Conservation (phyloP, 164 flowering plant genomes). For the Platanus orientalis region DNA sequence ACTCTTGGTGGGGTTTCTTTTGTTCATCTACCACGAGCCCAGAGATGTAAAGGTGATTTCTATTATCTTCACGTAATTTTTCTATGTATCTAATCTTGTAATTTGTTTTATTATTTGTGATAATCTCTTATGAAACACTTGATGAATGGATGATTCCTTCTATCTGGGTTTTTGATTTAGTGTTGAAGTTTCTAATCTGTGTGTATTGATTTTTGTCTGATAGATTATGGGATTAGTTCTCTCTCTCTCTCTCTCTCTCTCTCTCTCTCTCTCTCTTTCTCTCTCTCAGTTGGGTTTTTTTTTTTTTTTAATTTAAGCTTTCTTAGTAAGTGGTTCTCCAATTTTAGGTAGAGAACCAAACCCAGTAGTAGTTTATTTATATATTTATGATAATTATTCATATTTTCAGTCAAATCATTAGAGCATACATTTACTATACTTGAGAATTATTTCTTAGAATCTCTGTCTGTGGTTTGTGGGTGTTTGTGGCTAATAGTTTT, state of each 20-base stretch:
- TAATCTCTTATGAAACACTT: neutral
- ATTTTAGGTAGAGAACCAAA: too few relatives aligned
- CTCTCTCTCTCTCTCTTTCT: too few relatives aligned
- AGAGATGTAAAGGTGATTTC: conserved; percentile 33
- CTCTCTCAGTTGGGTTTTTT: too few relatives aligned
- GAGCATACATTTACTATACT: too few relatives aligned
- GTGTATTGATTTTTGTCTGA: neutral
- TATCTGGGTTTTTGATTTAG: neutral
- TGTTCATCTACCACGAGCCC: conserved; percentile 40
- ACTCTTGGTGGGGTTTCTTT: conserved; percentile 40
- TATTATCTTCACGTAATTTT: too few relatives aligned
- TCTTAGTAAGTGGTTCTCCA: neutral
- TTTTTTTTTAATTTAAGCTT: neutral
- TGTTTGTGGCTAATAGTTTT: too few relatives aligned
- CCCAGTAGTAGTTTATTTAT: too few relatives aligned
- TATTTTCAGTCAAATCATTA: too few relatives aligned
- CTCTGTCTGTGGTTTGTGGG: too few relatives aligned
- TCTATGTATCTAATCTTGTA: neutral
- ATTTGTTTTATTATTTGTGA: neutral
- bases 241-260: too few relatives aligned
- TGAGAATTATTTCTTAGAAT: too few relatives aligned
- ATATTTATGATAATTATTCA: too few relatives aligned
- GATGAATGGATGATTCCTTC: neutral
- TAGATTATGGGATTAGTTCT: neutral
- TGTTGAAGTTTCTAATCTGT: neutral